These are phyloP conservation scores for Scedosporium boydii DNA, from an alignment of 2,329 filamentous ascomycete species.

Conservation along the genomic window DNA sequence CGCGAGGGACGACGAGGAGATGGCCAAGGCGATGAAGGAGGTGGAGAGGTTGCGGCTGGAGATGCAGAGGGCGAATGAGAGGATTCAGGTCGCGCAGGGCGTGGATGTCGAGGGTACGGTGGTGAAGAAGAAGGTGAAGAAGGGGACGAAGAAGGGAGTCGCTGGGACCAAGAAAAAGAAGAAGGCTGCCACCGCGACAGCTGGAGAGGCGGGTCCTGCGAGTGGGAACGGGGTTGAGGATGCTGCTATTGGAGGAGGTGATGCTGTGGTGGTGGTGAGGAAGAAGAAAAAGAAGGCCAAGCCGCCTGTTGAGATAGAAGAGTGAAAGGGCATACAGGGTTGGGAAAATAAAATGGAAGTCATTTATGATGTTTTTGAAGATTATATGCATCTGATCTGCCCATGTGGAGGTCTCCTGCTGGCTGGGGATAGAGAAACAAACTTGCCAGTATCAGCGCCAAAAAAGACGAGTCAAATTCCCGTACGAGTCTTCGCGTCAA, in stretches of 20 bases:
- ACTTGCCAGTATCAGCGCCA: no score
- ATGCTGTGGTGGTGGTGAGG: slow-evolving; percentile 34
- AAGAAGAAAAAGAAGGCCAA: slow-evolving; percentile 31
- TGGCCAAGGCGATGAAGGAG: slow-evolving; percentile 79
- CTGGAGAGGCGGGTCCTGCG: slow-evolving; percentile 11
- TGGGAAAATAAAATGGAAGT: slow-evolving; percentile 4
- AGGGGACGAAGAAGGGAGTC: slow-evolving; percentile 36
- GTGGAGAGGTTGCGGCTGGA: slow-evolving; percentile 79
- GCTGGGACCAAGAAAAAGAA: slow-evolving; percentile 23
- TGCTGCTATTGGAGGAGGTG: slow-evolving; percentile 9
- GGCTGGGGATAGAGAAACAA: no score
- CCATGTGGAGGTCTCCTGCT: no score
- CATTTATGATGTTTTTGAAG: no score
- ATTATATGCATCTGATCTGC: no score
- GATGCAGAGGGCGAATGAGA: slow-evolving; percentile 76
- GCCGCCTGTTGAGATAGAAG: slow-evolving; percentile 4
- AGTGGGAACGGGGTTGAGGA: not conserved
- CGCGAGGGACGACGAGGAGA: slow-evolving; percentile 74
- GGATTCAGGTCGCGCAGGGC: slow-evolving; percentile 62
- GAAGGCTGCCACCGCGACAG: slow-evolving; percentile 12
- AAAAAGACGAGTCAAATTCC: no score
- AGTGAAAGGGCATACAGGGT: slow-evolving; percentile 2
- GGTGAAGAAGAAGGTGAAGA: slow-evolving; percentile 60
- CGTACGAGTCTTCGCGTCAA: not conserved
- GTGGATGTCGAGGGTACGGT: slow-evolving; percentile 55